A percentile compares a stretch with the other conserved stretches of the same genome.
phyloP scores from a whole-genome alignment of 257 asterid genomes.

The Thymus mandschuricus region DNA sequence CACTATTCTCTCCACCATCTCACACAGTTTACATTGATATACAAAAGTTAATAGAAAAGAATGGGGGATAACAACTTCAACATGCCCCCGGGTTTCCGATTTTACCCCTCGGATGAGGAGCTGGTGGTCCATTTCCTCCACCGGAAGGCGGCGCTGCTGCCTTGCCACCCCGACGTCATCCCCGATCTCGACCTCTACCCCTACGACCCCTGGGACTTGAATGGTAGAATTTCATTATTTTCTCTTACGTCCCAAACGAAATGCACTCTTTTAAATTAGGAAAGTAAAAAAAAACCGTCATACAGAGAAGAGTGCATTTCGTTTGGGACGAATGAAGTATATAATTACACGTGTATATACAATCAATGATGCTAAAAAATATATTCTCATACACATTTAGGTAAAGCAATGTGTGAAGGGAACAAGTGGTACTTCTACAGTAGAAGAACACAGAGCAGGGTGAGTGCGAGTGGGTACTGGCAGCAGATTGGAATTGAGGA shows the following conservation, averaged over 20 bases:
- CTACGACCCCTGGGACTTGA: constrained; percentile 92
- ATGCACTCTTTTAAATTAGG: too few relatives aligned
- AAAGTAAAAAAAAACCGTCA: too few relatives aligned
- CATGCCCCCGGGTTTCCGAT: constrained; percentile 94
- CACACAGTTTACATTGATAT: background rate
- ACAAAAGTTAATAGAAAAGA: too few relatives aligned
- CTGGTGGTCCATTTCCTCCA: constrained; percentile 96
- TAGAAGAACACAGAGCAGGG: constrained; percentile 73
- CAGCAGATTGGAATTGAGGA: constrained; percentile 70
- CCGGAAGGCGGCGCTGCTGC: constrained; percentile 77
- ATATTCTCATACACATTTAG: constrained; percentile 32
- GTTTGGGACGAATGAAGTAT: too few relatives aligned
- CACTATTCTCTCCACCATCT: background rate
- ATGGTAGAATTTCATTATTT: constrained; percentile 29
- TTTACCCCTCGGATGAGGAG: constrained; percentile 90
- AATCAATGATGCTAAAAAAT: too few relatives aligned
- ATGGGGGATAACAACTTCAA: constrained; percentile 68
- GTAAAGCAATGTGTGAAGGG: constrained; percentile 94
- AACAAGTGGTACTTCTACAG: constrained; percentile 91
- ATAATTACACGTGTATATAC: too few relatives aligned
- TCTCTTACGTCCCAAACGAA: too few relatives aligned
- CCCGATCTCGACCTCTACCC: constrained; percentile 95
- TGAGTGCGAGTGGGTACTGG: constrained; percentile 82
- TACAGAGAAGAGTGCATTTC: too few relatives aligned
- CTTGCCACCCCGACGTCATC: constrained; percentile 91